These are phyloP conservation scores for Tarenaya hassleriana DNA, from an alignment of 345 rosid genomes.

Conservation along the genomic window DNA sequence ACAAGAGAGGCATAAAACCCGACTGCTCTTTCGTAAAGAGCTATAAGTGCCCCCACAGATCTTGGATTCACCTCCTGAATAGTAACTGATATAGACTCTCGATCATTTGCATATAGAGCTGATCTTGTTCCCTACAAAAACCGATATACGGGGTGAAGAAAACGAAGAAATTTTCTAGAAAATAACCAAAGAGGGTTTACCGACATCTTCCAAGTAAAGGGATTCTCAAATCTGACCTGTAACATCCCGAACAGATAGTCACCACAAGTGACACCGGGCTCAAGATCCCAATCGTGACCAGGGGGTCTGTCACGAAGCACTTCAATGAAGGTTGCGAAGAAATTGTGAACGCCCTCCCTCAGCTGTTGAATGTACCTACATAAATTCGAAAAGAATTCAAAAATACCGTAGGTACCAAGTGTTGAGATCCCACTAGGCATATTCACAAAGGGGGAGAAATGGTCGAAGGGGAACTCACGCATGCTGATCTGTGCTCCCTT, in stretches of 20 bases:
- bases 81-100: slow-evolving; percentile 86
- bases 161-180: slow-evolving; percentile 5
- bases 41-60: slow-evolving; percentile 80
- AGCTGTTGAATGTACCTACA: slow-evolving; percentile 92
- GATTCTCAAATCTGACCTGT: slow-evolving; percentile 48
- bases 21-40: slow-evolving; percentile 96
- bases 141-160: slow-evolving; percentile 9
- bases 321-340: slow-evolving; percentile 94
- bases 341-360: slow-evolving; percentile 97
- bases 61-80: slow-evolving; percentile 91
- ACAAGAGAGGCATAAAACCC: slow-evolving; percentile 83
- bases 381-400: slow-evolving; percentile 18
- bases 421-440: slow-evolving; percentile 1
- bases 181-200: slow-evolving; percentile 15
- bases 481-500: slow-evolving; percentile 99
- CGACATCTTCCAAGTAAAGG: not conserved
- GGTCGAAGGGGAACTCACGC: slow-evolving; percentile 57
- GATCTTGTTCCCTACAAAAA: slow-evolving; percentile 89
- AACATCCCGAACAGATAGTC: slow-evolving; percentile 98
- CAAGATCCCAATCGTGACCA: slow-evolving; percentile 99
- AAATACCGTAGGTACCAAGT: not conserved
- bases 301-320: slow-evolving; percentile 92
- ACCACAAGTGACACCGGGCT: slow-evolving; percentile 99
- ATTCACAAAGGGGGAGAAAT: not conserved
- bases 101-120: slow-evolving; percentile 78